phyloP scores from a whole-genome alignment of 2,329 filamentous ascomycete genomes.

The Rutstroemia sp. region DNA sequence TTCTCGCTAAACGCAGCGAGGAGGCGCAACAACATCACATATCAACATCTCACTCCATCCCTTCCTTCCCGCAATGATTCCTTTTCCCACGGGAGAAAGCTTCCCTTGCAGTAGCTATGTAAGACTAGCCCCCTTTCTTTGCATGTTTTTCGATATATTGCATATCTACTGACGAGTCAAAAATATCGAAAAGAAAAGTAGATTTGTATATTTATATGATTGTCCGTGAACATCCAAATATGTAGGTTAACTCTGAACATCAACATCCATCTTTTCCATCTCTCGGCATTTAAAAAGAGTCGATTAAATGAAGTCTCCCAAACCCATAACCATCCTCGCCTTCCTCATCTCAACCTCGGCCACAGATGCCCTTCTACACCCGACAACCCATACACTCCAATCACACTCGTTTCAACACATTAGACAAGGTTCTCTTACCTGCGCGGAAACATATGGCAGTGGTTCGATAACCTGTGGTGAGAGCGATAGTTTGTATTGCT shows the following conservation, averaged over 20 bases:
- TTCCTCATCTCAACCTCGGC: background rate
- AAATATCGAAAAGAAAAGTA: background rate
- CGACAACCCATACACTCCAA: background rate
- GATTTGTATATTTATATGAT: too few species aligned
- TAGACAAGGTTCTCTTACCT: slow-evolving; percentile 10
- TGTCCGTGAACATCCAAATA: too few species aligned
- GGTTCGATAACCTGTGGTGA: slow-evolving; percentile 13
- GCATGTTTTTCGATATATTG: background rate
- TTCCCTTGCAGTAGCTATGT: too few species aligned
- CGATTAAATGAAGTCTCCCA: background rate
- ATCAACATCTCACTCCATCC: too few species aligned
- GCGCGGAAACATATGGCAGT: slow-evolving; percentile 14
- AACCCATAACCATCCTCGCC: background rate
- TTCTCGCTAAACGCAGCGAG: too few species aligned
- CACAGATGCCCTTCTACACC: background rate
- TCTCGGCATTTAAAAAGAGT: too few species aligned
- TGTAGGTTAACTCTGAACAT: too few species aligned
- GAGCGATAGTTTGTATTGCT: slow-evolving; percentile 13
- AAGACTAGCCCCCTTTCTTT: background rate
- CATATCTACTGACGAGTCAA: background rate
- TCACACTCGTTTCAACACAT: background rate
- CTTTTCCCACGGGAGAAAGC: too few species aligned
- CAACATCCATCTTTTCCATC: too few species aligned
- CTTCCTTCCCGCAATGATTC: too few species aligned
- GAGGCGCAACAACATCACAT: too few species aligned